phyloP scores from a whole-genome alignment of 495 filamentous ascomycete species.

The Copromyces sp. region DNA sequence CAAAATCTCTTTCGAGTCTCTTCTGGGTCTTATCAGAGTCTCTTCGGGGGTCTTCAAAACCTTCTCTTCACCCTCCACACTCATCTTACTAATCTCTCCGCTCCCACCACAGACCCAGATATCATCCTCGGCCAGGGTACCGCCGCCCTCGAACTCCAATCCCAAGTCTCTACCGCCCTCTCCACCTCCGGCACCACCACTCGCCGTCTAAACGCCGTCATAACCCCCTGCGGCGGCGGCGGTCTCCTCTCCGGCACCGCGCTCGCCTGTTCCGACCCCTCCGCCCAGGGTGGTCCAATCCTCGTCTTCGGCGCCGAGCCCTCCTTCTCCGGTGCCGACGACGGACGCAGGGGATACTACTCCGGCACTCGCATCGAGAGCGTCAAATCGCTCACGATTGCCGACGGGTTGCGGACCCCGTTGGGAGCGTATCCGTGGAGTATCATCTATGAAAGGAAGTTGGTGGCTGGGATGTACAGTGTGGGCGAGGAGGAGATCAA shows the following conservation, averaged over 20 bases:
- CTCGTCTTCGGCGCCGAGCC: slow-evolving; percentile 89
- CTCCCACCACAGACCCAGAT: slow-evolving; percentile 45
- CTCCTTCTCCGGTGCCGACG: slow-evolving; percentile 73
- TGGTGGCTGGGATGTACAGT: slow-evolving; percentile 63
- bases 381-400: slow-evolving; percentile 73
- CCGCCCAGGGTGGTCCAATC: slow-evolving; percentile 46
- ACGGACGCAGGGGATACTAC: slow-evolving; percentile 58
- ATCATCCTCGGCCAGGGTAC: slow-evolving; percentile 92
- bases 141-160: slow-evolving; percentile 66
- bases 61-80: background rate
- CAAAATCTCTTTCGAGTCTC: background rate
- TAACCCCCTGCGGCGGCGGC: slow-evolving; percentile 81
- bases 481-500: slow-evolving; percentile 80
- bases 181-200: slow-evolving; percentile 8
- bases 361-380: slow-evolving; percentile 47
- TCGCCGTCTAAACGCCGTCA: slow-evolving; percentile 57
- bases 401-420: slow-evolving; percentile 81
- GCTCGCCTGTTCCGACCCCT: slow-evolving; percentile 42
- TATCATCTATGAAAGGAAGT: slow-evolving; percentile 61
- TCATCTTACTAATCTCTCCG: background rate
- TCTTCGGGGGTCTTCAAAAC: background rate
- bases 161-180: background rate
- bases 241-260: slow-evolving; percentile 80
- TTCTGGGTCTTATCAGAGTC: background rate
- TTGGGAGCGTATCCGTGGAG: slow-evolving; percentile 71